Evolutionary conservation across 768 basidiomycete species (phyloP).

Genomic region (Tylopilus felleus): DNA sequence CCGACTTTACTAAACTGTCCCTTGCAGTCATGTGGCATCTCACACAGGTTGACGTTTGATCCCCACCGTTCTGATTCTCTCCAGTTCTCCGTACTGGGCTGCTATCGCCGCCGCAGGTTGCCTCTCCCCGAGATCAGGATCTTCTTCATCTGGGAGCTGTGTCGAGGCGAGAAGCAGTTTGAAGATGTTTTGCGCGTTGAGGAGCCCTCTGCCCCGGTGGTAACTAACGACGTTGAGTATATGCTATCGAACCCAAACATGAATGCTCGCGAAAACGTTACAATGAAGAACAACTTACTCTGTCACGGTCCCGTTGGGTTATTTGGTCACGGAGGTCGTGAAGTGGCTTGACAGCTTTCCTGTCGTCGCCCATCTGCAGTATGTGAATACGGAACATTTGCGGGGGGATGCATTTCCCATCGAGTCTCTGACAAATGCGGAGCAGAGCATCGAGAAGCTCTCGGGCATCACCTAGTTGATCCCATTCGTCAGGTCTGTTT

Average conservation of each 20-base stretch:
- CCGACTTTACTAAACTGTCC: background rate
- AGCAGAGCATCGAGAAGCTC: slow-evolving; percentile 10
- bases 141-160: slow-evolving; percentile 14
- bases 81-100: slow-evolving; percentile 10
- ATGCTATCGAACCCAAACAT: slow-evolving; percentile 5
- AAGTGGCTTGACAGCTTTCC: slow-evolving; percentile 21
- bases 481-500: background rate
- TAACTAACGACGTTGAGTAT: slow-evolving; percentile 23
- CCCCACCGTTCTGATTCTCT: slow-evolving; percentile 13
- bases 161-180: slow-evolving; percentile 23
- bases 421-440: slow-evolving; percentile 9
- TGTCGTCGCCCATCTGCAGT: slow-evolving; percentile 23
- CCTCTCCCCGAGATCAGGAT: slow-evolving; percentile 18
- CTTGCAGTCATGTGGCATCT: background rate
- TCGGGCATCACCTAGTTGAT: slow-evolving; percentile 12
- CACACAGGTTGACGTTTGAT: background rate
- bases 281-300: background rate
- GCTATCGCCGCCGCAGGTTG: slow-evolving; percentile 7
- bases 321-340: slow-evolving; percentile 22
- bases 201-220: slow-evolving; percentile 22
- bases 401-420: slow-evolving; percentile 2
- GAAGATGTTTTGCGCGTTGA: slow-evolving; percentile 17
- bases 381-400: slow-evolving; percentile 25
- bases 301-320: slow-evolving; percentile 11
- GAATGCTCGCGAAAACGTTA: background rate